Conservation (phyloP, 2,329 filamentous ascomycete species). For the Diplodia mutila region DNA sequence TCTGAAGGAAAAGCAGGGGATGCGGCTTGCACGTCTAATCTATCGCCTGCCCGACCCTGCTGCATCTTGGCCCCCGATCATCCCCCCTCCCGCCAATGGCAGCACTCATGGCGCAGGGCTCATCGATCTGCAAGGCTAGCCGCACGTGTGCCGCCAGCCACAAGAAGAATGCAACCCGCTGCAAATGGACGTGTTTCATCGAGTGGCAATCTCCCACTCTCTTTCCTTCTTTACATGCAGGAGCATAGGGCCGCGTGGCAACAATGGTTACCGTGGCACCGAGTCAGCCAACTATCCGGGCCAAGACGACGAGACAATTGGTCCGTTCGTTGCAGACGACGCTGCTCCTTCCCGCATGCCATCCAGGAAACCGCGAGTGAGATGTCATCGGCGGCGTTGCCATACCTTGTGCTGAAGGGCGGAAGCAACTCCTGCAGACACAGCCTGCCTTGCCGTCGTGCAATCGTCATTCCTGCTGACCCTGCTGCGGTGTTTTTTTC, state of each 20-base stretch:
- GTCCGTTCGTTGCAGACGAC: too few species aligned
- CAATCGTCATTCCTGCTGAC: background rate
- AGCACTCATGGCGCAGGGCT: background rate
- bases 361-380: too few species aligned
- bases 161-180: background rate
- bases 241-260: background rate
- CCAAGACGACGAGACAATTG: too few species aligned
- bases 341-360: too few species aligned
- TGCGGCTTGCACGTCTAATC: background rate
- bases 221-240: background rate
- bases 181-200: slow-evolving; percentile 5
- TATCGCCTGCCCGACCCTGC: background rate
- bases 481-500: background rate
- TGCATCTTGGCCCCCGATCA: too few species aligned
- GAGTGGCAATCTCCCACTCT: background rate
- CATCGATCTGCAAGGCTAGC: slow-evolving; percentile 1
- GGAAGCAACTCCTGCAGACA: too few species aligned
- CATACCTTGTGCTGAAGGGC: background rate
- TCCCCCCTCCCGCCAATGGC: background rate
- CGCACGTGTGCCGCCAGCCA: background rate
- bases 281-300: background rate
- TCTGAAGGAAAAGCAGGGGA: background rate
- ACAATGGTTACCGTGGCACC: background rate
- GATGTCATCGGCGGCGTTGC: too few species aligned
- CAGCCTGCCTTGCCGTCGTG: too few species aligned